A percentile compares a stretch with the other conserved stretches of the same genome.
phyloP scores from a whole-genome alignment of 2,329 filamentous ascomycete species.

The Beauveria scarabaeidicola region DNA sequence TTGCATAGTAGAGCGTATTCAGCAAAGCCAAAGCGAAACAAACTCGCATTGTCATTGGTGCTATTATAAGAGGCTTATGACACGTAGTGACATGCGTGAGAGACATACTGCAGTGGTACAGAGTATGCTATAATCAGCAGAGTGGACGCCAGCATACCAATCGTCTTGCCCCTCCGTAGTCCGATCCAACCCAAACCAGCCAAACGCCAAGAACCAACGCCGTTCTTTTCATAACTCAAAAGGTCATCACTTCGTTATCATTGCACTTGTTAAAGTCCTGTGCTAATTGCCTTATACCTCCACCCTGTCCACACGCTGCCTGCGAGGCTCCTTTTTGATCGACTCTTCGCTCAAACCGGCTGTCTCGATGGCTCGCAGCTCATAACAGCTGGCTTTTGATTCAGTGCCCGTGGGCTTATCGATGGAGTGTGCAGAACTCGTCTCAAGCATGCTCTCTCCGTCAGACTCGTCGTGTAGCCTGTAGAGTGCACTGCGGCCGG shows the following conservation, averaged over 20 bases:
- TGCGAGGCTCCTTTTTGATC: background rate
- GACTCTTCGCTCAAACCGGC: background rate
- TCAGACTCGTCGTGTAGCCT: conserved; percentile 2
- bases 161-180: background rate
- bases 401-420: background rate
- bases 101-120: background rate
- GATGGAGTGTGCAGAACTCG: background rate
- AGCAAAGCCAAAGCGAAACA: too few relatives aligned
- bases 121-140: background rate
- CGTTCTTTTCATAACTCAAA: background rate
- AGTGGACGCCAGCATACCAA: background rate
- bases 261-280: background rate
- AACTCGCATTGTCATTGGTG: background rate
- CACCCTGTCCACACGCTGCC: background rate
- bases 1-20: too few relatives aligned
- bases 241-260: background rate
- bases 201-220: background rate
- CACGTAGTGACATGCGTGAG: background rate
- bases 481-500: conserved; percentile 3
- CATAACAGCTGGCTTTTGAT: conserved; percentile 4
- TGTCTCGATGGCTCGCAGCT: background rate
- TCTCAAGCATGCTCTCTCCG: background rate
- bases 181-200: too few relatives aligned
- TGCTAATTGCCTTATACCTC: background rate
- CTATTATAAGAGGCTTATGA: background rate